Percentiles rank a stretch among this genome's conserved stretches.
These are phyloP conservation scores for Nepenthes mirabilis DNA, from an alignment of 148 eudicot species.

Conservation along the genomic window DNA sequence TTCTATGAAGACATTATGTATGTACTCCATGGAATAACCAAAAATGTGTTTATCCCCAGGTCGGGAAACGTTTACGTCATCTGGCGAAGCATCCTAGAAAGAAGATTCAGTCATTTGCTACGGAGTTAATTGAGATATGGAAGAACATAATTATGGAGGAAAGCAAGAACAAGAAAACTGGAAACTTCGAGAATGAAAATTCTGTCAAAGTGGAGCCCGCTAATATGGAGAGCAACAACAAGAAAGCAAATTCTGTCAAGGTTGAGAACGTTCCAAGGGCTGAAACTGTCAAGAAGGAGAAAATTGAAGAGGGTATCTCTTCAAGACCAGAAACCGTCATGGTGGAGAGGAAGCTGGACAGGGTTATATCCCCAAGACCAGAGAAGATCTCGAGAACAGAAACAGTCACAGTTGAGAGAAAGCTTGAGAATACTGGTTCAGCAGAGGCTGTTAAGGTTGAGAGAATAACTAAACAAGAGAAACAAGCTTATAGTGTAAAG, in stretches of 20 bases:
- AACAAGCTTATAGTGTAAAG: no score
- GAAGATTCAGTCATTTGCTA: conserved; percentile 44
- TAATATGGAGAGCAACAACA: conserved; percentile 10
- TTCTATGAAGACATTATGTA: no score
- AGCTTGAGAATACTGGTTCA: conserved; percentile 6
- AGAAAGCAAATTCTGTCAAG: conserved; percentile 22
- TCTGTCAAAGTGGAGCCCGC: conserved; percentile 19
- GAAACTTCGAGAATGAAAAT: conserved; percentile 14
- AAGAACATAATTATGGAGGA: conserved; percentile 46
- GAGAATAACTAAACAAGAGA: no score
- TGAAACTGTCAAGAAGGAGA: conserved; percentile 17
- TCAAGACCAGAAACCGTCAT: conserved; percentile 20
- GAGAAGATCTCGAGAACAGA: conserved; percentile 15
- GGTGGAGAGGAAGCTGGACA: conserved; percentile 4
- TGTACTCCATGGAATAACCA: no score
- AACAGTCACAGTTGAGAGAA: conserved; percentile 14
- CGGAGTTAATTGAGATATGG: conserved; percentile 52
- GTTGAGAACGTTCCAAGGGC: conserved; percentile 13
- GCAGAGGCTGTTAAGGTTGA: no score
- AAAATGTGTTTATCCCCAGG: conserved; percentile 24
- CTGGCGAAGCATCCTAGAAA: conserved; percentile 63
- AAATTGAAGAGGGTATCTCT: no score
- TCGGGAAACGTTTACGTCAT: conserved; percentile 51
- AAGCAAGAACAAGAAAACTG: conserved; percentile 38
- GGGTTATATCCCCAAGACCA: background rate